These are phyloP conservation scores for Termitomyces bulborhizus DNA, from an alignment of 768 basidiomycete genomes.

Conservation along the genomic window DNA sequence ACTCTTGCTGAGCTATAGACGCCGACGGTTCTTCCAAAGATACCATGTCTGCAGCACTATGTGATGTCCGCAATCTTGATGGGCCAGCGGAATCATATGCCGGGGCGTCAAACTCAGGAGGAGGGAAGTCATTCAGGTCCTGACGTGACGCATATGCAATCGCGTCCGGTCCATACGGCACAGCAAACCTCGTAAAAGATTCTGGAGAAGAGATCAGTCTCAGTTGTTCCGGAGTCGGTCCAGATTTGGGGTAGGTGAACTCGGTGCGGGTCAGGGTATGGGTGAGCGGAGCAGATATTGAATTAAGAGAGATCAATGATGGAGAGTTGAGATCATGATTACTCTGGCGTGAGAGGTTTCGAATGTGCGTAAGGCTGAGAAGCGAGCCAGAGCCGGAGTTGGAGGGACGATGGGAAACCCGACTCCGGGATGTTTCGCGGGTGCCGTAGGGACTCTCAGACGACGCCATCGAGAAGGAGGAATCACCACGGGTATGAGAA, in stretches of 20 bases:
- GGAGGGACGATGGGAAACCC: conserved; percentile 24
- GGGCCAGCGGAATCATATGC: conserved; percentile 18
- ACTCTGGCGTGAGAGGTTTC: conserved; percentile 42
- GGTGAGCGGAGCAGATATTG: conserved; percentile 70
- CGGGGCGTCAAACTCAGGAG: conserved; percentile 46
- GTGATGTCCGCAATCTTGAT: conserved; percentile 22
- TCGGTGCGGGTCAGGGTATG: conserved; percentile 70
- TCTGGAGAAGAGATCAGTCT: conserved; percentile 67
- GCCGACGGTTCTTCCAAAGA: conserved; percentile 1
- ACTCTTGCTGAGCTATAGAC: neutral
- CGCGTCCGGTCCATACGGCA: conserved; percentile 74
- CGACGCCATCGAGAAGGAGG: conserved; percentile 21
- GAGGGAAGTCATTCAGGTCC: conserved; percentile 34
- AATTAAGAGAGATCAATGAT: conserved; percentile 64
- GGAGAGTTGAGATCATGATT: conserved; percentile 51
- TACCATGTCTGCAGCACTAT: conserved; percentile 15
- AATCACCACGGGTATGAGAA: conserved; percentile 23
- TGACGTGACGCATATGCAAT: conserved; percentile 51
- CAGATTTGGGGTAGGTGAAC: conserved; percentile 59
- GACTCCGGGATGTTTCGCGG: conserved; percentile 19
- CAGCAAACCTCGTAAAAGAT: conserved; percentile 59
- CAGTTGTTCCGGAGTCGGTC: conserved; percentile 59
- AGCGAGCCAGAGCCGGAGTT: conserved; percentile 27
- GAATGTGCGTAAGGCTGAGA: conserved; percentile 39
- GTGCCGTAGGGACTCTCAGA: conserved; percentile 15